Base-by-base conservation (phyloP, 2,329 filamentous ascomycete genomes). In the Trichoderma afroharzianum region DNA sequence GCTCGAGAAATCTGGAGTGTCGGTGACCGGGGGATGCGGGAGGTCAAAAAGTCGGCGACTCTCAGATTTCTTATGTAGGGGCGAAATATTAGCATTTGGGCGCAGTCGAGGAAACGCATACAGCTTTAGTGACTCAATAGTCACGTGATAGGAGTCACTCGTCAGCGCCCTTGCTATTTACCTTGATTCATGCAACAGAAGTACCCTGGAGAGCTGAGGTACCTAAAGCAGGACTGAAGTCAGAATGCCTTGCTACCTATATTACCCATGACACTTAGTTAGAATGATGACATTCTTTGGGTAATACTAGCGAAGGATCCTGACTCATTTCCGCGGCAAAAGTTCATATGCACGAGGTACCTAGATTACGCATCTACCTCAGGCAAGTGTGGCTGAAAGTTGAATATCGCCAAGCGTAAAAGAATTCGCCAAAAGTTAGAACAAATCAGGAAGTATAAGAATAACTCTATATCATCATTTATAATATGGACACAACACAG, bases 1-100 rank as follows among this genome's bases (percentile, higher is more conserved):
- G 24, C 66, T 69, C 57, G 57, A 69, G 43, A 53, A 69, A 69
- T 62, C 66, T 69, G 57, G 66, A 69, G 53, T 69, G 66, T 69
- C 57, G 66, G 66, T 69, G 66, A 43, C 66, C 66, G 39, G 39
- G 66, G 50, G 66, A 62, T 50, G 39, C 57, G 62, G 39, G 30
- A 62, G 66, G 55, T 67, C 39, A 26, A 67, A 57, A 63, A 63
- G 43, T 63, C 57, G 39, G 47, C 55, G 28, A 36, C 61, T 55
- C 39, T 39, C 47, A 32, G 57, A 55, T 66, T 53, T 67, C 63
- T 69, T 69, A 62, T 33, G 66, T 68, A 33, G 66, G 66, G 66
- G 66, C 66, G 39, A 68, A 50, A 53, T 50, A 66, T 67, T 67
- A 36, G 32, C 50, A 28, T 67, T 59, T 36, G 43, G 64, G 64